phyloP scores from a whole-genome alignment of 2,329 filamentous ascomycete species.

The Fusarium marasasianum region DNA sequence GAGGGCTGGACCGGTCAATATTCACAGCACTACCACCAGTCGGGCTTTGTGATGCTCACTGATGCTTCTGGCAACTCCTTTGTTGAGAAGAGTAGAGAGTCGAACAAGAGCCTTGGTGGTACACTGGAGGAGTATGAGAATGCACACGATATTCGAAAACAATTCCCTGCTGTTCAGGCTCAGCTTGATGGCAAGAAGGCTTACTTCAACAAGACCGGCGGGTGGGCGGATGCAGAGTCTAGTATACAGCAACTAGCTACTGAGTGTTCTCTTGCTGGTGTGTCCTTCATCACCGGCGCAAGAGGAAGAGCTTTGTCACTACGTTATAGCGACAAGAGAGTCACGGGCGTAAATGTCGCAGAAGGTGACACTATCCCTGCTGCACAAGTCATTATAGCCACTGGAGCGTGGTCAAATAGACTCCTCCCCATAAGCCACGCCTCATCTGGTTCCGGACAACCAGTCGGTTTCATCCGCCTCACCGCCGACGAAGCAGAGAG shows the following conservation, averaged over 20 bases:
- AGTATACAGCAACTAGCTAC: slow-evolving; percentile 41
- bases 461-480: slow-evolving; percentile 71
- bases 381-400: slow-evolving; percentile 70
- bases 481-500: slow-evolving; percentile 64
- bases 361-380: slow-evolving; percentile 59
- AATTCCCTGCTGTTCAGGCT: slow-evolving; percentile 34
- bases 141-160: slow-evolving; percentile 26
- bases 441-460: slow-evolving; percentile 71
- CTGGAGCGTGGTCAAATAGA: slow-evolving; percentile 72
- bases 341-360: slow-evolving; percentile 41
- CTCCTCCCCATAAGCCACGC: slow-evolving; percentile 68
- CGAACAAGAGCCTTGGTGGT: slow-evolving; percentile 26
- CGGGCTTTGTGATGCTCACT: slow-evolving; percentile 46
- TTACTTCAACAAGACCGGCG: slow-evolving; percentile 43
- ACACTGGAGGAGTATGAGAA: slow-evolving; percentile 39
- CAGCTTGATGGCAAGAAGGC: slow-evolving; percentile 39
- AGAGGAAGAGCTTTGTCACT: slow-evolving; percentile 44
- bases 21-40: slow-evolving; percentile 44
- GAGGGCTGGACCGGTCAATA: slow-evolving; percentile 43
- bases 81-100: slow-evolving; percentile 28
- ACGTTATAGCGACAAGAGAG: slow-evolving; percentile 11
- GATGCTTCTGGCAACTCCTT: slow-evolving; percentile 32
- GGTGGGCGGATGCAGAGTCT: slow-evolving; percentile 47
- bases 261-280: slow-evolving; percentile 42
- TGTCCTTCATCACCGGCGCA: slow-evolving; percentile 45